Evolutionary conservation across 345 rosid species (phyloP).

Genomic region (Linum trigynum): DNA sequence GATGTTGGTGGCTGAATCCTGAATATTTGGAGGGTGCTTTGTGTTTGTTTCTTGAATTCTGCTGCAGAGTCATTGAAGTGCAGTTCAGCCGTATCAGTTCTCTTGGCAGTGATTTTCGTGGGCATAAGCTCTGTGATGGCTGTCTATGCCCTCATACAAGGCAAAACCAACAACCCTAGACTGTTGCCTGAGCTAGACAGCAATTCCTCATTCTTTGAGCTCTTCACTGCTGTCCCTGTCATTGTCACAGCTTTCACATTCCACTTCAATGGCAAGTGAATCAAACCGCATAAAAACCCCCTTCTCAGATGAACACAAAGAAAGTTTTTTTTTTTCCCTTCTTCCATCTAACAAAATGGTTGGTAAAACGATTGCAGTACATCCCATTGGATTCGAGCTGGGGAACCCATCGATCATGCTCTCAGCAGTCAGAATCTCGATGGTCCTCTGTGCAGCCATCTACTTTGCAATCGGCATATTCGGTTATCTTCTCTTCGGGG

Average conservation of each 20-base stretch:
- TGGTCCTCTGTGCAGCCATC: conserved; percentile 46
- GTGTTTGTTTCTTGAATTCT: conserved; percentile 1
- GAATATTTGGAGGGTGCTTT: conserved; percentile 11
- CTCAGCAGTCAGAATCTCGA: conserved; percentile 49
- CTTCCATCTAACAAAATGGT: too few species aligned
- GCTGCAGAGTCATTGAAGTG: conserved; percentile 48
- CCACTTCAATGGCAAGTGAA: conserved; percentile 67
- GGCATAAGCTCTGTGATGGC: conserved; percentile 59
- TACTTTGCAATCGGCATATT: conserved; percentile 58
- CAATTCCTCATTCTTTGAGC: conserved; percentile 47
- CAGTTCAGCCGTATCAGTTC: conserved; percentile 56
- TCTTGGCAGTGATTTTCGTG: conserved; percentile 68
- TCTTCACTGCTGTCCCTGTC: conserved; percentile 87
- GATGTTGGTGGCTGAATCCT: not conserved
- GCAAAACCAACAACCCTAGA: conserved; percentile 53
- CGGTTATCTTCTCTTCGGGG: conserved; percentile 76
- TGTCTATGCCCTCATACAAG: conserved; percentile 46
- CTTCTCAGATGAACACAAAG: not conserved
- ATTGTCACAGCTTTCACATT: conserved; percentile 85
- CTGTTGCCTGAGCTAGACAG: conserved; percentile 46
- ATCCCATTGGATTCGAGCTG: conserved; percentile 67
- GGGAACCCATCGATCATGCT: conserved; percentile 52
- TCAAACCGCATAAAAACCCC: not conserved
- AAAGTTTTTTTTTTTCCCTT: too few species aligned
- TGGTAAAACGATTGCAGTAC: conserved; percentile 38